Evolutionary conservation across 2,329 filamentous ascomycete genomes (phyloP), one percentile per base, ranked within the genome.

Genomic region (Purpureocillium takamizusanense): DNA sequence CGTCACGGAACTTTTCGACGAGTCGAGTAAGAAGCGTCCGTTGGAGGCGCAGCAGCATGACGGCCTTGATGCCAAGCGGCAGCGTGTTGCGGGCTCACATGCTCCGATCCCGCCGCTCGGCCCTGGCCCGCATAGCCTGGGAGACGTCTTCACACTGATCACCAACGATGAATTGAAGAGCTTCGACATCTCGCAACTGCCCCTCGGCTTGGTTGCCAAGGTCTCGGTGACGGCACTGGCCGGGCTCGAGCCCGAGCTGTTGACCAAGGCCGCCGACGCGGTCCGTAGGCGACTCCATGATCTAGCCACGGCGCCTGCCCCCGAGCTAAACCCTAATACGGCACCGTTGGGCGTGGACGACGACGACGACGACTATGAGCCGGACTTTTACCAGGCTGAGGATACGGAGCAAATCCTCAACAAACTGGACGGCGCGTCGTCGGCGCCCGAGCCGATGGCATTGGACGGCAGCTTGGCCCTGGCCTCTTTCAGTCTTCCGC

Each of bases 301-400:
- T 9, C 58, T 76, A 28, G 63, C 66, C 23, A 65, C 59, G 25
- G 60, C 64, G 4, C 66, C 65, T n/a, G 51, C 61, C n/a, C 59
- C 65, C 1, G 62, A 60, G 7, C 45, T 76, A 21, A 76, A 77
- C 44, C 67, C 76, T 7, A 73, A 77, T 38, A 81, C 76, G 2
- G 68, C 74, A 12, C 74, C 74, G 1, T 57, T 81, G 2, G 77
- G 74, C 18, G 79, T 85, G 4, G 79, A 83, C 7, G 88, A 94
- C 31, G 89, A 95, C 15, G 87, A 94, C 33, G 65, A 68, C 42
- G 86, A 95, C 50, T 95, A 95, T 53, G 90, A 95, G 52, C 89
- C 90, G 0, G 85, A 94, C 53, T 88, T 87, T 49, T 78, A 82
- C 42, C 74, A 83, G 8, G 77, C 79, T 28, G 86, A 94, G 57